These are phyloP conservation scores for Eutypa lata DNA, from an alignment of 2,329 filamentous ascomycete genomes.

Conservation along the genomic window DNA sequence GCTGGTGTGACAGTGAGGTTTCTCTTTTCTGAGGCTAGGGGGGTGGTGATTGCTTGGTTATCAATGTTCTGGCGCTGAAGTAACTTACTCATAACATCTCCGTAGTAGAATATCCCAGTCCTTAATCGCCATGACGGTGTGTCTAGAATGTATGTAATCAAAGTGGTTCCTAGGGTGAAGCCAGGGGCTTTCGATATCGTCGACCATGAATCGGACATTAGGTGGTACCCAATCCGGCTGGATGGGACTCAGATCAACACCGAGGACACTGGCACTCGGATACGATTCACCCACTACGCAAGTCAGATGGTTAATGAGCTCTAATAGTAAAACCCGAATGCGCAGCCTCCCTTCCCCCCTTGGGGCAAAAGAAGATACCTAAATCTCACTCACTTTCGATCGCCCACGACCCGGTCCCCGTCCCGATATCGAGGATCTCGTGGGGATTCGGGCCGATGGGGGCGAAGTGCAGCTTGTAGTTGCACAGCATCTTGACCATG, in stretches of 20 bases:
- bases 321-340: neutral
- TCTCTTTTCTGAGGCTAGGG: too few relatives aligned
- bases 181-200: constrained; percentile 57
- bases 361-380: neutral
- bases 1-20: neutral
- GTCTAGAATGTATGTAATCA: constrained; percentile 59
- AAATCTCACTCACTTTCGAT: constrained; percentile 18
- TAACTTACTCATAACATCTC: constrained; percentile 42
- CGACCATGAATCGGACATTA: constrained; percentile 42
- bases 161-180: constrained; percentile 51
- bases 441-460: constrained; percentile 16
- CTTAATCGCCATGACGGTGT: constrained; percentile 53
- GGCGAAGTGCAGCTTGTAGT: constrained; percentile 20
- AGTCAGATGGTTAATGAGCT: neutral
- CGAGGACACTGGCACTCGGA: constrained; percentile 34
- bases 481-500: constrained; percentile 24
- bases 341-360: constrained; percentile 3
- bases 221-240: constrained; percentile 38
- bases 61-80: neutral
- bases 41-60: too few relatives aligned
- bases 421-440: constrained; percentile 27
- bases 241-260: constrained; percentile 38
- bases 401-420: constrained; percentile 33
- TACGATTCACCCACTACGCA: constrained; percentile 34
- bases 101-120: constrained; percentile 51